phyloP scores from a whole-genome alignment of 495 filamentous ascomycete genomes.

The Massariosphaeria phaeospora region DNA sequence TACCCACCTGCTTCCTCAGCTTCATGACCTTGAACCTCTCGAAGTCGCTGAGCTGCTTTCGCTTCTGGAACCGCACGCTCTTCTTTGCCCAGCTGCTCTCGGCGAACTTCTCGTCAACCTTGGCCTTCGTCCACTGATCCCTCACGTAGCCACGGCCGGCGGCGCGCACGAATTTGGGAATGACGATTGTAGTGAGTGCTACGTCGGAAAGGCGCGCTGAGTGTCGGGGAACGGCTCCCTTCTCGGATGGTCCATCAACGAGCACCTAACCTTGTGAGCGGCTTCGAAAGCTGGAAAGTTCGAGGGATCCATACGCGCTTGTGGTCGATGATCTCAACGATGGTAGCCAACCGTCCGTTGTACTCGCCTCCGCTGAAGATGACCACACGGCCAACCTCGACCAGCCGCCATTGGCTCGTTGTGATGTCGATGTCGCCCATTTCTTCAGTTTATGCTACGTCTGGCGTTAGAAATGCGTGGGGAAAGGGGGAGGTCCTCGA shows the following conservation, averaged over 20 bases:
- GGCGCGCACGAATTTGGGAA: conserved; percentile 80
- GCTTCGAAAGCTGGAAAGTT: conserved; percentile 3
- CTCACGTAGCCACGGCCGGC: conserved; percentile 76
- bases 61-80: conserved; percentile 72
- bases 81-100: conserved; percentile 87
- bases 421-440: conserved; percentile 67
- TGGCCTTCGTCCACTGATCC: conserved; percentile 77
- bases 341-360: conserved; percentile 78
- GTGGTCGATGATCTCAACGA: conserved; percentile 99
- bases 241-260: conserved; percentile 79
- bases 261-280: conserved; percentile 66
- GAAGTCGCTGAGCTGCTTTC: conserved; percentile 90
- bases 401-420: conserved; percentile 74
- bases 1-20: conserved; percentile 86
- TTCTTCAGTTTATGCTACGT: conserved; percentile 35
- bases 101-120: conserved; percentile 86
- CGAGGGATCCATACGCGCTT: conserved; percentile 81
- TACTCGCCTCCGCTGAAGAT: conserved; percentile 73
- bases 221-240: conserved; percentile 77
- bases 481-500: neutral
- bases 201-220: conserved; percentile 69
- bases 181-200: conserved; percentile 84
- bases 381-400: conserved; percentile 95
- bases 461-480: conserved; percentile 8
- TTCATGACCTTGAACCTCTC: conserved; percentile 99